These are phyloP conservation scores for Teunomyces kruisii DNA, from an alignment of 805 yeast species.

Conservation along the genomic window DNA sequence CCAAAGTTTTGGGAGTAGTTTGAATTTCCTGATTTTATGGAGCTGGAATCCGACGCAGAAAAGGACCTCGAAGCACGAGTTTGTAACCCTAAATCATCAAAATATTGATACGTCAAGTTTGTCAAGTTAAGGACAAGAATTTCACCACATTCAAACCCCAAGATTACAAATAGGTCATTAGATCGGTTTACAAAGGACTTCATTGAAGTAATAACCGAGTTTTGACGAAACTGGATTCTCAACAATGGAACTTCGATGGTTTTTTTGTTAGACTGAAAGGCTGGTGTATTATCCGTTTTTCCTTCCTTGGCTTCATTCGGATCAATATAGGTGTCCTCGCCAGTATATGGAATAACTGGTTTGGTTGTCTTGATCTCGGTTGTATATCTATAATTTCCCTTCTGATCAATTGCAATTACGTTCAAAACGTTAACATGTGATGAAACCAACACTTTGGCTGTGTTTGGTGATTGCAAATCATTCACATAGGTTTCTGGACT, in stretches of 20 bases:
- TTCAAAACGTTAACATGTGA: slow-evolving; percentile 53
- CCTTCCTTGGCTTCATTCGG: background rate
- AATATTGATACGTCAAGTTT: slow-evolving; percentile 41
- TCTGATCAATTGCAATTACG: slow-evolving; percentile 37
- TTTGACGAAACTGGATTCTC: slow-evolving; percentile 36
- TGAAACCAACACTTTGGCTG: slow-evolving; percentile 39
- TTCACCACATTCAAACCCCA: slow-evolving; percentile 72
- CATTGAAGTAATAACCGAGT: slow-evolving; percentile 41
- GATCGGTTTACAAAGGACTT: slow-evolving; percentile 26
- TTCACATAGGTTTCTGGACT: slow-evolving; percentile 23
- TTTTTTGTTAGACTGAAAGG: slow-evolving; percentile 18
- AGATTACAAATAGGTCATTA: slow-evolving; percentile 47
- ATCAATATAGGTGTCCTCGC: slow-evolving; percentile 12
- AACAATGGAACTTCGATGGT: slow-evolving; percentile 47
- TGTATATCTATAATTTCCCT: slow-evolving; percentile 23
- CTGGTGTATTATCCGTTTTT: background rate
- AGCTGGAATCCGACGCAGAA: slow-evolving; percentile 3
- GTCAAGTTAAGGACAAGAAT: slow-evolving; percentile 58
- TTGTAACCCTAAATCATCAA: slow-evolving; percentile 39
- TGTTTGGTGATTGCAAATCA: slow-evolving; percentile 28
- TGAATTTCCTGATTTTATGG: slow-evolving; percentile 17
- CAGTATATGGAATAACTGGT: slow-evolving; percentile 19
- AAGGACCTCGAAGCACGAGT: slow-evolving; percentile 8
- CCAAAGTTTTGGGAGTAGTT: slow-evolving; percentile 7
- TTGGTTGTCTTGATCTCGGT: slow-evolving; percentile 17